These are phyloP conservation scores for Penicillium roqueforti DNA, from an alignment of 495 filamentous ascomycete species.

Conservation along the genomic window DNA sequence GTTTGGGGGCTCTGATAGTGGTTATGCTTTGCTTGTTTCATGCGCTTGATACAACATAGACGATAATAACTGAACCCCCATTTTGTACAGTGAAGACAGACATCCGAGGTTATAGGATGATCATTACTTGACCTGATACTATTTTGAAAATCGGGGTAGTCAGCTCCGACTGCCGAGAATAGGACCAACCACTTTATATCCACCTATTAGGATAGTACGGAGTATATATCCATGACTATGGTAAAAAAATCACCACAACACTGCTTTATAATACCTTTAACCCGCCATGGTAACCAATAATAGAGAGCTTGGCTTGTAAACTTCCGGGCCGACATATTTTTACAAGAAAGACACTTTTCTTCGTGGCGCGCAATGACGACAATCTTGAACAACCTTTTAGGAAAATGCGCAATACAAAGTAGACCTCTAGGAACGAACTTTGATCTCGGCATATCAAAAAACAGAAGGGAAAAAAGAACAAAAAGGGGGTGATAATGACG, in stretches of 20 bases:
- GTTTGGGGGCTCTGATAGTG: not conserved
- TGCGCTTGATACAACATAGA: not conserved
- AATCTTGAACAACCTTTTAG: not conserved
- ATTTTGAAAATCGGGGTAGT: not conserved
- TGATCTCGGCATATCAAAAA: constrained; percentile 11
- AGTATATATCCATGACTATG: not conserved
- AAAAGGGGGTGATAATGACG: constrained; percentile 12
- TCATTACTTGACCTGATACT: not conserved
- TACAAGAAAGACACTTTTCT: not conserved
- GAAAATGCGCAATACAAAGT: not conserved
- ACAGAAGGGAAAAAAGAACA: not conserved
- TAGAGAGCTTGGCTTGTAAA: not conserved
- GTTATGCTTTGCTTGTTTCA: not conserved
- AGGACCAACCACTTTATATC: not conserved
- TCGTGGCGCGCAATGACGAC: not conserved
- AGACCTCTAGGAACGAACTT: constrained; percentile 16
- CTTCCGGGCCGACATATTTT: constrained; percentile 4
- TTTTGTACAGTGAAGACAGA: not conserved
- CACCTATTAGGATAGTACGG: not conserved
- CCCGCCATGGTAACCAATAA: not conserved
- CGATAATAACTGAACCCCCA: not conserved
- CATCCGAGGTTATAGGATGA: not conserved
- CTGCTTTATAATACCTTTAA: not conserved
- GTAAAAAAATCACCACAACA: too few species aligned
- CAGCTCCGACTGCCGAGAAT: not conserved